Conservation (phyloP, 352 stramenopile genomes). For the Phytophthora capsici region DNA sequence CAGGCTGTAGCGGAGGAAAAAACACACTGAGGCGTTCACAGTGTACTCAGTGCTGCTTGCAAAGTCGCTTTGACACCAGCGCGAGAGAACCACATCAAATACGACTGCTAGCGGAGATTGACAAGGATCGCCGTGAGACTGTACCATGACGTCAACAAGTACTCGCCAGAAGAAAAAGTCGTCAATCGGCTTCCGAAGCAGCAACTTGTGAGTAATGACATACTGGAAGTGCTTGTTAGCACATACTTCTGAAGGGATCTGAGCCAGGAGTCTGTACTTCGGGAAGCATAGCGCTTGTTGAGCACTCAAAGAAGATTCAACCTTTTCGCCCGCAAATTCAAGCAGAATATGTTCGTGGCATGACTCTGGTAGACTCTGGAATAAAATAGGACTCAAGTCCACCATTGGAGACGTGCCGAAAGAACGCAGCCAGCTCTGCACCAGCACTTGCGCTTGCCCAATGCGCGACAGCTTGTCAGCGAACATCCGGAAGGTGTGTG, state of each 20-base stretch:
- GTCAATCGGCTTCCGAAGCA: constrained; percentile 53
- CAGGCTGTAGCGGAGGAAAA: constrained; percentile 75
- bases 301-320: neutral
- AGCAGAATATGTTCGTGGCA: constrained; percentile 58
- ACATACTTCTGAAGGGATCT: constrained; percentile 43
- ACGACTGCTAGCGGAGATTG: constrained; percentile 42
- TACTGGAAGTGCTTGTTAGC: constrained; percentile 71
- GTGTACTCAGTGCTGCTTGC: constrained; percentile 53
- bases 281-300: constrained; percentile 31
- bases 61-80: constrained; percentile 70
- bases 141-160: constrained; percentile 49
- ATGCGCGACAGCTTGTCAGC: constrained; percentile 70
- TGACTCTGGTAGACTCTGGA: constrained; percentile 56
- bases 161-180: constrained; percentile 62
- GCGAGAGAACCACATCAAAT: constrained; percentile 63
- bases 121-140: constrained; percentile 6
- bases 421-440: constrained; percentile 56
- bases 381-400: constrained; percentile 36
- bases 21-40: constrained; percentile 61
- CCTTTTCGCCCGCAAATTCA: constrained; percentile 41
- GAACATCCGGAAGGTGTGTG: constrained; percentile 58
- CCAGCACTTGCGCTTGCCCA: constrained; percentile 46
- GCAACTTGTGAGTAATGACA: constrained; percentile 64
- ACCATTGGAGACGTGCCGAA: constrained; percentile 20
- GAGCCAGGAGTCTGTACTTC: constrained; percentile 61